These are phyloP conservation scores for Fraxinus greggii DNA, from an alignment of 305 asterid species.

Conservation along the genomic window DNA sequence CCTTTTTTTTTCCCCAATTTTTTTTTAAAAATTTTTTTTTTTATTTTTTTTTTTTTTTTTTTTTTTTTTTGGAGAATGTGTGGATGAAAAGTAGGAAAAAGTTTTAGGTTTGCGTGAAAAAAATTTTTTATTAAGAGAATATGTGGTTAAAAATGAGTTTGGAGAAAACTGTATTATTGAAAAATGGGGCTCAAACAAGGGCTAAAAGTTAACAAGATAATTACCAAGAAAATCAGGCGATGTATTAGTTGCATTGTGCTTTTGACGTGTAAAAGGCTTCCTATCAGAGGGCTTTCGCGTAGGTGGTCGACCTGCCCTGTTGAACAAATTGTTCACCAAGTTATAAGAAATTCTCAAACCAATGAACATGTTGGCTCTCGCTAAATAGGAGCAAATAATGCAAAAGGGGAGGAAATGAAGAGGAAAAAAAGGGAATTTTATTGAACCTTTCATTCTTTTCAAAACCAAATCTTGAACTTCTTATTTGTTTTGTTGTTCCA, in stretches of 20 bases:
- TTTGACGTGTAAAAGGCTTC: constrained; percentile 75
- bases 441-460: constrained; percentile 79
- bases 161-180: background rate
- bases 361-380: background rate
- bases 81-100: background rate
- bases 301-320: constrained; percentile 82
- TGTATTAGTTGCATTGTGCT: constrained; percentile 51
- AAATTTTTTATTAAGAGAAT: background rate
- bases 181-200: background rate
- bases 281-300: constrained; percentile 87
- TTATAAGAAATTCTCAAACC: constrained; percentile 16
- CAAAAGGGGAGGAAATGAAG: constrained; percentile 5
- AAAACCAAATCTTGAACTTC: constrained; percentile 75
- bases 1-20: too few species aligned
- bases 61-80: background rate
- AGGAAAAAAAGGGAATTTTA: constrained; percentile 8
- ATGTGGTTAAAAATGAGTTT: background rate
- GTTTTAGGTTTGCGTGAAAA: background rate
- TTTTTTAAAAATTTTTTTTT: too few species aligned
- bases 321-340: constrained; percentile 40
- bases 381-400: constrained; percentile 11
- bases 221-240: constrained; percentile 81
- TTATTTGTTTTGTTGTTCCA: constrained; percentile 79
- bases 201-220: background rate
- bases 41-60: too few species aligned